Conservation (phyloP, 1,284 basidiomycete genomes). For the Phellopilus nigrolimitatus region DNA sequence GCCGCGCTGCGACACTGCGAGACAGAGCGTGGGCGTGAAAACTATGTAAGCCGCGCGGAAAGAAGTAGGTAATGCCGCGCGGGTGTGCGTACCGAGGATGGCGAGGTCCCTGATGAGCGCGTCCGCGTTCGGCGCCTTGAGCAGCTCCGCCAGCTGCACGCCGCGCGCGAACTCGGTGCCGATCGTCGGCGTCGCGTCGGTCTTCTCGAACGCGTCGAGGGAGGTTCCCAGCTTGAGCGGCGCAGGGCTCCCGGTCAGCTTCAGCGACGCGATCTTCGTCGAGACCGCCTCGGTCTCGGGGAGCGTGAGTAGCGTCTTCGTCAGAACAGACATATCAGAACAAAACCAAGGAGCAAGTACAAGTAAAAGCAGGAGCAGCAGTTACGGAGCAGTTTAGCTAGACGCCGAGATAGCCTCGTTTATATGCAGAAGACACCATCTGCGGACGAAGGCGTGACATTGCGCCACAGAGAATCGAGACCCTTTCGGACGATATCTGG, state of each 20-base stretch:
- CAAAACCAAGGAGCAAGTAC: not conserved
- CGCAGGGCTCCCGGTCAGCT: conserved; percentile 13
- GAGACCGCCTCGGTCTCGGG: conserved; percentile 14
- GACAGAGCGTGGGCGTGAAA: not conserved
- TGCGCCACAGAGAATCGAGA: not conserved
- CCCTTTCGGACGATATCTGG: not conserved
- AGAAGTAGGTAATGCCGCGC: not conserved
- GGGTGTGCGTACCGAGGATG: conserved; percentile 32
- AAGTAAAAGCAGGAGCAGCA: not conserved
- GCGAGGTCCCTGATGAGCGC: conserved; percentile 45
- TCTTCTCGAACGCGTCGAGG: conserved; percentile 12
- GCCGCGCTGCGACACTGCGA: conserved; percentile 53
- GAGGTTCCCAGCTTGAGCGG: conserved; percentile 16
- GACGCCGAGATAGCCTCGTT: no score
- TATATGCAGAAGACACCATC: no score
- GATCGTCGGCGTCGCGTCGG: conserved; percentile 33
- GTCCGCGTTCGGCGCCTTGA: conserved; percentile 37
- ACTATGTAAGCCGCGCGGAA: not conserved
- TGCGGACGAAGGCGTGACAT: not conserved
- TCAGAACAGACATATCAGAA: conserved; percentile 6
- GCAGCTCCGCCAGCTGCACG: conserved; percentile 35
- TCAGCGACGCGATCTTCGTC: conserved; percentile 7
- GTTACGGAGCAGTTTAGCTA: no score
- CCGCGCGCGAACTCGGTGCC: conserved; percentile 36
- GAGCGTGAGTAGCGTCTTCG: conserved; percentile 11